Evolutionary conservation across 148 eudicot genomes (phyloP).

Genomic region (Rhododendron simsii): DNA sequence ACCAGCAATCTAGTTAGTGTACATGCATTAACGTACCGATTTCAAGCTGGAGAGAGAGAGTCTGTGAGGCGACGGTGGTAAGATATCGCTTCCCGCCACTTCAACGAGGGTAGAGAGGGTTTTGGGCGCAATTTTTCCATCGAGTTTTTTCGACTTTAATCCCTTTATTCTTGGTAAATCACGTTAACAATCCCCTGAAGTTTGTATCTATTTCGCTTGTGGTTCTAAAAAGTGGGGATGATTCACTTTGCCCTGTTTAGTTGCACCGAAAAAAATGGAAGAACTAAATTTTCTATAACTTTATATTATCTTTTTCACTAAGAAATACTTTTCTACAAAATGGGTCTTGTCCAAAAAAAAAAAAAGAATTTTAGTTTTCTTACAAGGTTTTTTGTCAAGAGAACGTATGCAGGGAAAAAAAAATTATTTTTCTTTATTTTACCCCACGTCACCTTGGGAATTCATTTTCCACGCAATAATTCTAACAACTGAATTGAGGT

Average conservation of each 20-base stretch:
- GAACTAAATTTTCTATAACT: too few species aligned
- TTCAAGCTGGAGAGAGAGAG: not conserved
- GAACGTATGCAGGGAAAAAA: too few species aligned
- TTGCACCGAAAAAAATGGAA: not conserved
- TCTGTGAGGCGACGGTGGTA: not conserved
- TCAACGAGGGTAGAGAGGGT: not conserved
- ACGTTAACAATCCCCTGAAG: not conserved
- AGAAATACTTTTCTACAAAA: too few species aligned
- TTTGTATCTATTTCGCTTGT: not conserved
- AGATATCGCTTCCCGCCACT: not conserved
- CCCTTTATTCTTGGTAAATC: not conserved
- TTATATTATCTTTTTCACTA: too few species aligned
- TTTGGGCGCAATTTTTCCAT: not conserved
- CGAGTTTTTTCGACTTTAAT: not conserved
- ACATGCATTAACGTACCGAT: not conserved
- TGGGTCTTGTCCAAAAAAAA: too few species aligned
- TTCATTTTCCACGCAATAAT: too few species aligned
- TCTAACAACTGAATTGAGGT: too few species aligned
- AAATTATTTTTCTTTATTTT: too few species aligned
- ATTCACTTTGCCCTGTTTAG: not conserved
- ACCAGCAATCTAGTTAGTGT: not conserved
- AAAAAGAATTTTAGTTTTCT: too few species aligned
- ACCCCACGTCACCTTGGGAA: too few species aligned
- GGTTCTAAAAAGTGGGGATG: not conserved
- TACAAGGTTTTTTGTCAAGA: too few species aligned